Evolutionary conservation across 305 asterid species (phyloP).

Genomic region (Fraxinus nigra): DNA sequence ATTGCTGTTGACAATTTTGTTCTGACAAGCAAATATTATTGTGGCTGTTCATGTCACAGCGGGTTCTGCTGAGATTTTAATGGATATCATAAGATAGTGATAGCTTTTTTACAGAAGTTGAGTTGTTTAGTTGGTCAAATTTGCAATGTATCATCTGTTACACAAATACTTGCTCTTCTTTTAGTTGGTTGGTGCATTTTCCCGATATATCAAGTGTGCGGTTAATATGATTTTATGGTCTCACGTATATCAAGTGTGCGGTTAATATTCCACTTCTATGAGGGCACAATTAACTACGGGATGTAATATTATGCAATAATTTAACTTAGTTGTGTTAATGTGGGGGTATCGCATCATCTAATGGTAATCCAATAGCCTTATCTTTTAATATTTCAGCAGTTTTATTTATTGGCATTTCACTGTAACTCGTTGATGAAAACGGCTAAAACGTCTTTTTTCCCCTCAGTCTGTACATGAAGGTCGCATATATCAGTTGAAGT

Average conservation of each 20-base stretch:
- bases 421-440: neutral
- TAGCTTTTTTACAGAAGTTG: neutral
- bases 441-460: neutral
- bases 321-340: neutral
- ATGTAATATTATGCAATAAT: neutral
- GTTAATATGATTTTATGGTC: neutral
- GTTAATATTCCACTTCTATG: neutral
- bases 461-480: slow-evolving; percentile 53
- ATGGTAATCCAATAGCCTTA: neutral
- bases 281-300: neutral
- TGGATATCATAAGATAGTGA: neutral
- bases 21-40: neutral
- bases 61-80: neutral
- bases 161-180: neutral
- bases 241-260: neutral
- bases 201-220: neutral
- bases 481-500: slow-evolving; percentile 55
- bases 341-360: neutral
- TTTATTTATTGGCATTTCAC: neutral
- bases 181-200: neutral
- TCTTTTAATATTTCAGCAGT: neutral
- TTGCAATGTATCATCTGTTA: neutral
- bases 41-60: neutral
- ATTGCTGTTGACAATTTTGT: neutral
- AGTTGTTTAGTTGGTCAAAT: neutral